Base-by-base conservation (phyloP, 371 early-diverging fungal genomes). In the Rhizopus stolonifer region DNA sequence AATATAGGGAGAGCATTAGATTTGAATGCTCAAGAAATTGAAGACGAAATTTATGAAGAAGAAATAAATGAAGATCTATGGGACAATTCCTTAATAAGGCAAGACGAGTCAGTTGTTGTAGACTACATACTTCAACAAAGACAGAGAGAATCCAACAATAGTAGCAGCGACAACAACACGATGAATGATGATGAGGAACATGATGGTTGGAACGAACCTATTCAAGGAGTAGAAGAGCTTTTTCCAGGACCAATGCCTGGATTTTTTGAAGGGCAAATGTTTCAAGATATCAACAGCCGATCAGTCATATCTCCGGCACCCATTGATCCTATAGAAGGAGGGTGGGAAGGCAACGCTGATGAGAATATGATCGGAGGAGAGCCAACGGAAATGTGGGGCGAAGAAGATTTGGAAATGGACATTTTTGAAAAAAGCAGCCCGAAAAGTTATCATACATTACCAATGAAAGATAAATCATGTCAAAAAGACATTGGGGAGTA, bases 401-500 rank as follows among this genome's bases (percentile, higher is more conserved):
- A 23, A 46, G 48, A 34, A 19, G 24, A 15, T 8, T n/a, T 48
- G 13, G 47, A 42, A 32, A 33, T 40, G 31, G 19, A 40, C 11
- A 43, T 32, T 8, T 36, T 33, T 17, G 50, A 40, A 17, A 18
- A 33, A 25, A 34, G 21, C n/a, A 36, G 18, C 24, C 24, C 39
- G 45, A 15, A 8, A 42, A n/a, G 52, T 8, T 47, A 56, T 38
- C 32, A 32, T 26, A 50, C 45, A 46, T 29, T 29, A 7, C 10
- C 31, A 7, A 29, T 34, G 31, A 45, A 45, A n/a, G 46, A 24
- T 19, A 54, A 44, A 23, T 54, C 26, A n/a, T 19, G 44, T 3
- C 13, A 23, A 10, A 40, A n/a, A 11, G 22, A 42, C 8, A 15
- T 59, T 3, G 65, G 59, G 13, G 71, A 69, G 13, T 59, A 64